A percentile compares a stretch with the other conserved stretches of the same genome.
phyloP scores from a whole-genome alignment of 2,329 filamentous ascomycete genomes.

The Madurella mycetomatis region DNA sequence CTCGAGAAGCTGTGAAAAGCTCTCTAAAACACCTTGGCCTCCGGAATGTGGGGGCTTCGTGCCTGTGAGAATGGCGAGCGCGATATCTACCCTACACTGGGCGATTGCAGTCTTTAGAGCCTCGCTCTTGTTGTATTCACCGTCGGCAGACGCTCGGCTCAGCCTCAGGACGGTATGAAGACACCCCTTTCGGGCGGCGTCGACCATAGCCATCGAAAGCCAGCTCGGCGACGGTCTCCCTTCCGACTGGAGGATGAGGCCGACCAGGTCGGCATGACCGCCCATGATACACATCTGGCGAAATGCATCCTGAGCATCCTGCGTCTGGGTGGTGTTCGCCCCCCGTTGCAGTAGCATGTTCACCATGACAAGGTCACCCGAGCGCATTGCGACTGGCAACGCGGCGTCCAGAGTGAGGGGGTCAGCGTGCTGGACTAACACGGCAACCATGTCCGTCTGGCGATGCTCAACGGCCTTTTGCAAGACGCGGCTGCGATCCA shows the following conservation, averaged over 20 bases:
- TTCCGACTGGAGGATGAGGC: constrained; percentile 46
- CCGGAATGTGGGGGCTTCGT: constrained; percentile 44
- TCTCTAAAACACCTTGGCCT: constrained; percentile 44
- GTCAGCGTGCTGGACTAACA: constrained; percentile 52
- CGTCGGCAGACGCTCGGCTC: constrained; percentile 50
- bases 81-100: constrained; percentile 49
- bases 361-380: constrained; percentile 39
- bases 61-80: constrained; percentile 51
- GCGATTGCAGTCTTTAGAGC: constrained; percentile 48
- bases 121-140: constrained; percentile 47
- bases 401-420: constrained; percentile 45
- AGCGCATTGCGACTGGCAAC: constrained; percentile 46
- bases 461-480: constrained; percentile 47
- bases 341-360: constrained; percentile 49
- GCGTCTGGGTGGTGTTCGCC: constrained; percentile 43
- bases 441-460: constrained; percentile 49
- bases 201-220: constrained; percentile 48
- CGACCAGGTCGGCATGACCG: constrained; percentile 43
- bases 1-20: constrained; percentile 45
- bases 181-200: constrained; percentile 47
- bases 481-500: constrained; percentile 48
- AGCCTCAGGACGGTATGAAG: constrained; percentile 47
- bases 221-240: constrained; percentile 41
- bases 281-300: constrained; percentile 46
- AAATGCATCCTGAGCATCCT: constrained; percentile 51